These are phyloP conservation scores for Ilyonectria destructans DNA, from an alignment of 2,329 filamentous ascomycete species.

Conservation along the genomic window DNA sequence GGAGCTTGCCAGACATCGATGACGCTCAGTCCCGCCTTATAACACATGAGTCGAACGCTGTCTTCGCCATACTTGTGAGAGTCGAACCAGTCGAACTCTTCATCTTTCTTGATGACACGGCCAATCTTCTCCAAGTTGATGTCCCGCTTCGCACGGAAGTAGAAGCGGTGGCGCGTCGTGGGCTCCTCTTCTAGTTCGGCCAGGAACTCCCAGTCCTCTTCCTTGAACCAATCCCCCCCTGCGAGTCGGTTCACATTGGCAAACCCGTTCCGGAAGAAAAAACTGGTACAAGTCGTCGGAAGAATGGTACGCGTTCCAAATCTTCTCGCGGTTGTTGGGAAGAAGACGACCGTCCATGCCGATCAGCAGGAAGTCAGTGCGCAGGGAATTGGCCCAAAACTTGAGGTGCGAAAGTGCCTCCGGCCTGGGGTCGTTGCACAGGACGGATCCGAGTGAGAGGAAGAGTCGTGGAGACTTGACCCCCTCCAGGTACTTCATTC, in stretches of 20 bases:
- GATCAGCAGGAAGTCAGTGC: constrained; percentile 55
- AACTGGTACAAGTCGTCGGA: constrained; percentile 53
- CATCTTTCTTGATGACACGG: constrained; percentile 50
- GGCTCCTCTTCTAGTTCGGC: constrained; percentile 56
- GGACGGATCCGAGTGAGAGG: constrained; percentile 60
- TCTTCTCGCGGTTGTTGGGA: constrained; percentile 53
- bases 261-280: constrained; percentile 61
- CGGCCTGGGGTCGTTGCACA: constrained; percentile 60
- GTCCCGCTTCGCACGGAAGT: constrained; percentile 56
- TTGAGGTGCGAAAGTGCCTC: constrained; percentile 55
- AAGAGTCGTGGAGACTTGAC: constrained; percentile 56
- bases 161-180: constrained; percentile 60
- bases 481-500: constrained; percentile 51
- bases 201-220: constrained; percentile 58
- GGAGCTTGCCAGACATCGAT: constrained; percentile 56
- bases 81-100: constrained; percentile 62
- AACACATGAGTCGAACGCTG: constrained; percentile 58
- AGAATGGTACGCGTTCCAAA: constrained; percentile 60
- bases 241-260: constrained; percentile 56
- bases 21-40: constrained; percentile 56
- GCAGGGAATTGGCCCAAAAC: constrained; percentile 56
- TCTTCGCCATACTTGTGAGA: constrained; percentile 60
- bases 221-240: constrained; percentile 54
- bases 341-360: constrained; percentile 61
- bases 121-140: constrained; percentile 48